A percentile compares a stretch with the other conserved stretches of the same genome.
Conservation (phyloP, 306 rosid species). For the Oxytropis ochrocephala region DNA sequence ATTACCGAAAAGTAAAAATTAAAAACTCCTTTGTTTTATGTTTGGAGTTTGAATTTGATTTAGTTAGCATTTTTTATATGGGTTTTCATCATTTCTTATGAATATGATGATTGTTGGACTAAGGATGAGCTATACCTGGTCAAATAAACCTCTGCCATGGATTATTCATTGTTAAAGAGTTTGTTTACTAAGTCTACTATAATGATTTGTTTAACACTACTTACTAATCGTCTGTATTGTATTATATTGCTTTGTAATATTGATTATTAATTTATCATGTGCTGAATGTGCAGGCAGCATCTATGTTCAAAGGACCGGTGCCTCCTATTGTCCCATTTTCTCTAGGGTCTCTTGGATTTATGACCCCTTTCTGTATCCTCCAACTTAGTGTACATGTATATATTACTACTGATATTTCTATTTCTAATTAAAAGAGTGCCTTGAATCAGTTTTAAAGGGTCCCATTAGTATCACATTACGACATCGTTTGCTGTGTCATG, state of each 20-base stretch:
- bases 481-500: slow-evolving; percentile 77
- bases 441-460: slow-evolving; percentile 73
- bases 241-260: slow-evolving; percentile 1
- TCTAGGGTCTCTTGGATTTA: slow-evolving; percentile 90
- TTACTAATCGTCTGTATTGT: neutral
- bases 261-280: neutral
- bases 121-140: neutral
- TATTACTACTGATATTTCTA: neutral
- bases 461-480: slow-evolving; percentile 87
- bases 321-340: slow-evolving; percentile 97
- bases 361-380: slow-evolving; percentile 98
- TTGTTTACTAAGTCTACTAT: neutral
- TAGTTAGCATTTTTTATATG: neutral
- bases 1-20: neutral
- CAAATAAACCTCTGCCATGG: neutral
- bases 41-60: neutral
- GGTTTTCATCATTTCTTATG: neutral
- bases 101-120: slow-evolving; percentile 3
- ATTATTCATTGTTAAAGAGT: slow-evolving; percentile 1
- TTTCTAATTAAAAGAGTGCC: slow-evolving; percentile 44
- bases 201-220: neutral
- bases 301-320: slow-evolving; percentile 96
- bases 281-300: slow-evolving; percentile 75
- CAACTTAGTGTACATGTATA: neutral
- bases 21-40: neutral